A percentile compares a stretch with the other conserved stretches of the same genome.
Conservation (phyloP, 495 filamentous ascomycete genomes). For the Penicillium manginii region DNA sequence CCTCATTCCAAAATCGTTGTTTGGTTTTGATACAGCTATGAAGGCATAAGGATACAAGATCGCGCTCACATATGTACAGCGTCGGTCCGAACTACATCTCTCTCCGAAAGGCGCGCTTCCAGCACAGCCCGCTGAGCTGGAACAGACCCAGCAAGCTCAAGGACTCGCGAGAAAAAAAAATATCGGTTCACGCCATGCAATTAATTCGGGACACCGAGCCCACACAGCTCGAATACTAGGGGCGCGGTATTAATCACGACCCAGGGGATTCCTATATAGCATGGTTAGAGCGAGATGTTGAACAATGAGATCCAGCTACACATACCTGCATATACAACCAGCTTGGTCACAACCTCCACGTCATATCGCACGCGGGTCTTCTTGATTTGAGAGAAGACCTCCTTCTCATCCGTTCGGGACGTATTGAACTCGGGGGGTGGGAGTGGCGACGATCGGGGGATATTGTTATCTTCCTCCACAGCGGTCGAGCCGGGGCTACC, state of each 20-base stretch:
- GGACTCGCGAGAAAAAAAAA: neutral
- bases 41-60: constrained; percentile 21
- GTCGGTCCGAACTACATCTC: constrained; percentile 16
- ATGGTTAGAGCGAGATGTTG: neutral
- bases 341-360: constrained; percentile 94
- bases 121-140: constrained; percentile 28
- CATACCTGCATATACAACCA: constrained; percentile 92
- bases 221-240: constrained; percentile 32
- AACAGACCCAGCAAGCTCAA: constrained; percentile 5
- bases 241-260: constrained; percentile 39
- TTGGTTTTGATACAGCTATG: neutral
- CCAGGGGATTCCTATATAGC: constrained; percentile 34
- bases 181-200: constrained; percentile 5
- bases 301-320: constrained; percentile 7
- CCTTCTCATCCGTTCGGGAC: constrained; percentile 66
- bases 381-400: constrained; percentile 83
- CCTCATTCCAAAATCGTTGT: neutral
- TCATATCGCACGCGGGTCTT: constrained; percentile 93
- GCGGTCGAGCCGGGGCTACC: constrained; percentile 42
- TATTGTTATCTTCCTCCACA: constrained; percentile 24
- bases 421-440: constrained; percentile 34
- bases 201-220: constrained; percentile 36
- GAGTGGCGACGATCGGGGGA: constrained; percentile 29
- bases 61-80: constrained; percentile 28
- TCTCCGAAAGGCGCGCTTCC: constrained; percentile 9